Conservation (phyloP, 331 rosid species). For the Malus hybrid region DNA sequence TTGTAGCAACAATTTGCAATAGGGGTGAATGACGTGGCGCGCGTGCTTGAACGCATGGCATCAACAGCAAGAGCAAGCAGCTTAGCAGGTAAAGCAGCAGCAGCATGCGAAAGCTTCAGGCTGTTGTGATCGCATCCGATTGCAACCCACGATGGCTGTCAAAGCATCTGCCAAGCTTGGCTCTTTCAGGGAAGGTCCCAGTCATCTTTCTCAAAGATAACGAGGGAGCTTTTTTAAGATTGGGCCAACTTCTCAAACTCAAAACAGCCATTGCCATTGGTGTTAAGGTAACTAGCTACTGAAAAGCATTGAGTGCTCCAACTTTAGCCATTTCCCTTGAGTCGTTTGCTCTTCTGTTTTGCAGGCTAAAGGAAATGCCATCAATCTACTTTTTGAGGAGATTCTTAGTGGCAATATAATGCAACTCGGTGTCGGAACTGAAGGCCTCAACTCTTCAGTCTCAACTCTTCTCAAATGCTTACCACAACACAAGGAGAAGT, state of each 20-base stretch:
- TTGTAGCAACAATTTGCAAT: constrained; percentile 70
- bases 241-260: constrained; percentile 61
- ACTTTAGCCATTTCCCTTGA: not conserved
- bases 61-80: constrained; percentile 19
- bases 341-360: not conserved
- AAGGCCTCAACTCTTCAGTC: not conserved
- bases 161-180: constrained; percentile 62
- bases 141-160: constrained; percentile 67
- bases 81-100: constrained; percentile 15
- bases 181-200: constrained; percentile 64
- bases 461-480: constrained; percentile 1
- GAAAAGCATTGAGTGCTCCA: not conserved
- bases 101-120: constrained; percentile 48
- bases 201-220: constrained; percentile 53
- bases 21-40: constrained; percentile 81
- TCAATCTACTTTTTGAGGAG: constrained; percentile 42
- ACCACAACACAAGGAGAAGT: not conserved
- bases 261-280: constrained; percentile 80
- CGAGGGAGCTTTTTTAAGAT: constrained; percentile 57
- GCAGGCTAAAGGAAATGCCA: constrained; percentile 48
- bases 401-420: constrained; percentile 18
- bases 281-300: constrained; percentile 41
- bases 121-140: constrained; percentile 64
- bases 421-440: not conserved
- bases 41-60: constrained; percentile 70